Evolutionary conservation across 345 rosid species (phyloP), one percentile per base, ranked within the genome.

Genomic region (Litchi chinensis): DNA sequence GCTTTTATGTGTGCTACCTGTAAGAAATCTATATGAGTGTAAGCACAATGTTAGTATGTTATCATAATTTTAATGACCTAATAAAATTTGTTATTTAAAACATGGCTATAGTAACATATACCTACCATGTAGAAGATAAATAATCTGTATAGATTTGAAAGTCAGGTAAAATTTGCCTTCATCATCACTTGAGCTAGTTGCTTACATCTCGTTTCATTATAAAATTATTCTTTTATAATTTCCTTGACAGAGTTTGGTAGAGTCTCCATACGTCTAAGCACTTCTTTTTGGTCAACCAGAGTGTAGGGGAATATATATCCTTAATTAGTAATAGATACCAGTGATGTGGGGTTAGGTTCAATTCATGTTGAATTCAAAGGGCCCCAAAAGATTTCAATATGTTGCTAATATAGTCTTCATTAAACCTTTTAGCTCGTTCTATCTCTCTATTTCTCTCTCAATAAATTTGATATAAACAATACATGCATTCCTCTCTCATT

Each of bases 281-380:
- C 6, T 56, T 64, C 24, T 54, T 71, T 65, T 43, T 59, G 73
- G 81, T 80, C 79, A 85, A 81, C 80, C 40, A 65, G 65, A 44
- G 56, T 19, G 13, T 18, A 67, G 56, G 65, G 18, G 76, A 71
- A 57, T 59, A 26, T 28, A 71, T 41, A 80, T 57, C 41, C 43
- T 52, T 68, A 7, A 65, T 50, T 69, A 52, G 71, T 76, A 59
- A 48, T 43, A 75, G 6, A 50, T 72, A 63, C 26, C 57, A 70
- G 77, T 59, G 46, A 70, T 70, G 60, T 50, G 10, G 70, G 69
- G 86, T 80, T 90, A 76, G 80, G 84, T 82, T 86, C 82, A 76
- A 41, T 81, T 85, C 82, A 89, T 83, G 84, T 82, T 85, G 82
- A 84, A 84, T 59, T 19, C 74, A 71, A 50, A 76, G 80, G 79